Base-by-base conservation (phyloP, 805 yeast genomes). In the Pichia rugopelliculosa region DNA sequence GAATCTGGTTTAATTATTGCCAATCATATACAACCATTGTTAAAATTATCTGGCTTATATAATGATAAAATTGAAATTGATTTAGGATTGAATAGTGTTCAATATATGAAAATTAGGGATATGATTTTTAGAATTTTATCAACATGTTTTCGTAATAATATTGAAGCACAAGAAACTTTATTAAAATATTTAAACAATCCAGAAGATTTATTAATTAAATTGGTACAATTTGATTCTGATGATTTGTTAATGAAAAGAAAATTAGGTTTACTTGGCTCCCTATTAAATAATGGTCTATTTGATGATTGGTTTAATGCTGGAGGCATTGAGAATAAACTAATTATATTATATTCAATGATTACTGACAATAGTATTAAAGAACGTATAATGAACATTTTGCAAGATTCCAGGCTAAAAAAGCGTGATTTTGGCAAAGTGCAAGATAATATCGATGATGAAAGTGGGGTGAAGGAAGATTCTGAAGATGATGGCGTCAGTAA, bases 111-210 rank as follows among this genome's bases (percentile, higher is more conserved):
- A n/a, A 42, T 70, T 1, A 68, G 72, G 48, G 93, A 87, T 48
- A 56, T 75, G 39, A 62, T 80, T 1, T 74, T 79, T 13, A 70
- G 88, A 51, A 69, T 84, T 25, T 68, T 89, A 49, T 82, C 85
- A 0, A 73, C 87, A 6, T 65, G 90, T 5, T 62, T 88, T 40
- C 73, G 96, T 56, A 88, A 88, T 60, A 89, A 89, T 59, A 80
- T 79, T 2, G 76, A 53, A 3, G 65, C 67, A 0, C 59, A 58
- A 40, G 39, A 47, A 8, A 42, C 40, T 3, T 53, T 63, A 21
- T 8, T 47, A 4, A 20, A 45, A 3, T 55, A 58, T 40, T 42
- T 62, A 21, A 40, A 47, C 9, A 48, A 58, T 13, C 53, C 56
- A 1, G 43, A 43, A 17, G 55, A 56, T 15, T 55, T 58, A 36